These are phyloP conservation scores for Agastache rugosa DNA, from an alignment of 257 asterid genomes.

Conservation along the genomic window DNA sequence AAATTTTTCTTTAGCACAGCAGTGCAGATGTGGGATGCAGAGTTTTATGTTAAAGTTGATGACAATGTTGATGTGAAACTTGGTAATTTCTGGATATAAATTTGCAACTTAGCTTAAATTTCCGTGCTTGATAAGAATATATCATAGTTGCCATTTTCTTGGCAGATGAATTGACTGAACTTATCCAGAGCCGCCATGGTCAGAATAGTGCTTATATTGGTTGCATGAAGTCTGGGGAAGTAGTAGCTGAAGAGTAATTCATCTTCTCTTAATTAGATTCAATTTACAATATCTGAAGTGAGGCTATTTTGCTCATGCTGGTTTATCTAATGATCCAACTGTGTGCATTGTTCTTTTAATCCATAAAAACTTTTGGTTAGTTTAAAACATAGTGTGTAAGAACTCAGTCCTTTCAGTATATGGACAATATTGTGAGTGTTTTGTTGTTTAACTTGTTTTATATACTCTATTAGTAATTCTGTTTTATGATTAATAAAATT, in stretches of 20 bases:
- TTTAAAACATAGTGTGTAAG: not conserved
- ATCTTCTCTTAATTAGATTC: conserved; percentile 35
- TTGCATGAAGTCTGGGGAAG: conserved; percentile 97
- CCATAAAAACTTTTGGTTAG: not conserved
- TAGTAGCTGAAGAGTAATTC: conserved; percentile 80
- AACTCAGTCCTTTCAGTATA: conserved; percentile 23
- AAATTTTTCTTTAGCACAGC: conserved; percentile 83
- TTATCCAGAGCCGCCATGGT: conserved; percentile 71
- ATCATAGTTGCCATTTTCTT: conserved; percentile 18
- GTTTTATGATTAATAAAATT: not conserved
- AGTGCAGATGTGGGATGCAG: conserved; percentile 94
- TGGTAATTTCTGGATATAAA: conserved; percentile 52
- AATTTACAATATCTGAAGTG: not conserved
- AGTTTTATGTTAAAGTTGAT: conserved; percentile 81
- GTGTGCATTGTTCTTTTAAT: conserved; percentile 1
- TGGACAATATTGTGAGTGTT: not conserved
- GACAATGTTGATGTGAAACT: conserved; percentile 76
- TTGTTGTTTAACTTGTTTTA: not conserved
- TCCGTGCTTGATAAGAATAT: not conserved
- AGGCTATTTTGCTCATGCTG: conserved; percentile 21
- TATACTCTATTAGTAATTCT: not conserved
- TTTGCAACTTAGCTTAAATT: not conserved
- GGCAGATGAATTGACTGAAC: conserved; percentile 75
- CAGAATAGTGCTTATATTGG: conserved; percentile 84
- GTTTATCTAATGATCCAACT: conserved; percentile 12